A percentile compares a stretch with the other conserved stretches of the same genome.
phyloP scores from a whole-genome alignment of 768 basidiomycete genomes.

The Lyophyllum shimeji region DNA sequence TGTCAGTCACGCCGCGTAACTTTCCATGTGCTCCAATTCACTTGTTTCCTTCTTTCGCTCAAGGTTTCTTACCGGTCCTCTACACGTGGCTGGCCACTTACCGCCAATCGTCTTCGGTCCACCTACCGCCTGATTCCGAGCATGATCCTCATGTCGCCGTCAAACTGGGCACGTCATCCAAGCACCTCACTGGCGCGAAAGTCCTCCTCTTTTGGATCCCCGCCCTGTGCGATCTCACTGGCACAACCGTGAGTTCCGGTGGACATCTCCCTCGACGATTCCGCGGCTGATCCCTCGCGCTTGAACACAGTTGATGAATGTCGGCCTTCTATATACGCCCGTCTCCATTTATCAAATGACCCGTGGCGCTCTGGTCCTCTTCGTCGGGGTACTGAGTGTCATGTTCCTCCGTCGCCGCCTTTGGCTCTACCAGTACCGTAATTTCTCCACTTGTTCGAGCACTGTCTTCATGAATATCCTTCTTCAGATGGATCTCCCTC shows the following conservation, averaged over 20 bases:
- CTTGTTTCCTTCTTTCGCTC: slow-evolving; percentile 23
- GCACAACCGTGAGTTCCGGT: slow-evolving; percentile 71
- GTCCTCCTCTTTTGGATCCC: slow-evolving; percentile 84
- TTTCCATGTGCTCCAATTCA: slow-evolving; percentile 25
- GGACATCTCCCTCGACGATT: slow-evolving; percentile 6
- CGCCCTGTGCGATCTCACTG: slow-evolving; percentile 87
- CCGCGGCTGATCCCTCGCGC: slow-evolving; percentile 4
- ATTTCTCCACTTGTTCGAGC: not conserved
- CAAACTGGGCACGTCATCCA: slow-evolving; percentile 32
- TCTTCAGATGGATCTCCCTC: slow-evolving; percentile 81
- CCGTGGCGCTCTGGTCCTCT: slow-evolving; percentile 88
- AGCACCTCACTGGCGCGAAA: slow-evolving; percentile 64
- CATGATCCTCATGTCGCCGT: slow-evolving; percentile 36
- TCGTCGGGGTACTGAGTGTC: slow-evolving; percentile 90
- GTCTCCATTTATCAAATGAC: slow-evolving; percentile 99
- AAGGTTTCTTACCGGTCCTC: slow-evolving; percentile 84
- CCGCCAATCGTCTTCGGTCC: slow-evolving; percentile 47
- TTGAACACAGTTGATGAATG: slow-evolving; percentile 74
- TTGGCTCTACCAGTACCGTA: slow-evolving; percentile 77
- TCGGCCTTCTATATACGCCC: slow-evolving; percentile 93
- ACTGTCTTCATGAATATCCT: slow-evolving; percentile 6
- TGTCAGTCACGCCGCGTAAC: slow-evolving; percentile 52
- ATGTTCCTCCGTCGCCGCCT: slow-evolving; percentile 85
- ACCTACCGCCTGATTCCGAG: slow-evolving; percentile 52
- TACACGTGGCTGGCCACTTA: slow-evolving; percentile 62